phyloP scores from a whole-genome alignment of 768 basidiomycete species.

The Collybia sp. region DNA sequence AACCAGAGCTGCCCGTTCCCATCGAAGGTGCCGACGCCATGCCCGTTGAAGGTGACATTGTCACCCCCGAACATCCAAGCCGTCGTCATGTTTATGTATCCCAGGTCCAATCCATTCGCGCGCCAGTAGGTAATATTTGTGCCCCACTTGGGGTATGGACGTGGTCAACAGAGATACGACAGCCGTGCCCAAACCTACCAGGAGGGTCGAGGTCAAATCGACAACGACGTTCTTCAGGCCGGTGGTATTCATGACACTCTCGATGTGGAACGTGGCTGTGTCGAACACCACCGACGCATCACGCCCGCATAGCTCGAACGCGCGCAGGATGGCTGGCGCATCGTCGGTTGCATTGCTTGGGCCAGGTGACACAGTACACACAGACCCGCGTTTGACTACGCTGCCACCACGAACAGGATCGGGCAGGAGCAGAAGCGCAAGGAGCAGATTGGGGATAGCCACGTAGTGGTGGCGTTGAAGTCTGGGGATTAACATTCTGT shows the following conservation, averaged over 20 bases:
- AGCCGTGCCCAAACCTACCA: constrained; percentile 16
- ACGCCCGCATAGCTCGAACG: constrained; percentile 14
- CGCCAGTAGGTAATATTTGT: constrained; percentile 34
- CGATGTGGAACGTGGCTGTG: constrained; percentile 27
- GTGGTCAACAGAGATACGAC: not conserved
- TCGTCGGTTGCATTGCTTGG: constrained; percentile 14
- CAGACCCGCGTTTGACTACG: constrained; percentile 3
- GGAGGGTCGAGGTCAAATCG: constrained; percentile 27
- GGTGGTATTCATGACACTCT: constrained; percentile 25
- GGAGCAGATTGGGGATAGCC: too few species aligned
- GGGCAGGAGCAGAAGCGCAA: too few species aligned
- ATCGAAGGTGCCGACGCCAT: constrained; percentile 31
- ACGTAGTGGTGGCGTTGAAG: too few species aligned
- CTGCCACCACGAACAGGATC: not conserved
- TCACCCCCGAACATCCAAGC: constrained; percentile 32
- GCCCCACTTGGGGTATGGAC: constrained; percentile 16
- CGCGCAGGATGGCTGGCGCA: constrained; percentile 17
- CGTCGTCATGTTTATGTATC: constrained; percentile 30
- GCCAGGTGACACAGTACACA: constrained; percentile 15
- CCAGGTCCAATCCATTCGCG: constrained; percentile 24
- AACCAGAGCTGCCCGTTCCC: constrained; percentile 38
- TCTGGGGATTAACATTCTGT: too few species aligned
- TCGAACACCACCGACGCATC: constrained; percentile 21
- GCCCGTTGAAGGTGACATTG: constrained; percentile 20
- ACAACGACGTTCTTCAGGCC: constrained; percentile 25